These are phyloP conservation scores for Neopestalotiopsis clavispora DNA, from an alignment of 2,329 filamentous ascomycete species.

Conservation along the genomic window DNA sequence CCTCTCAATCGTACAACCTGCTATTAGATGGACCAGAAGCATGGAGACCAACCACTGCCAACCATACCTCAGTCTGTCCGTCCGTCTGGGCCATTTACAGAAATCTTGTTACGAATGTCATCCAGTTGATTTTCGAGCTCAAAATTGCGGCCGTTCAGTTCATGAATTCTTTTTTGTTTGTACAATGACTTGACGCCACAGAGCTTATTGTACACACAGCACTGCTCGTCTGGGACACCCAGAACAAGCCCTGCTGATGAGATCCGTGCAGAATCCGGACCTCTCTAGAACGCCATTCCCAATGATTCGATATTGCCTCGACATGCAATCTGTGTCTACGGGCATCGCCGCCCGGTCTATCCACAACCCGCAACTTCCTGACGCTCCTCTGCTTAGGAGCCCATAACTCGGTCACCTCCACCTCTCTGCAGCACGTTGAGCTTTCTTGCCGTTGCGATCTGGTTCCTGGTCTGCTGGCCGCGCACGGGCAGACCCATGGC, in stretches of 20 bases:
- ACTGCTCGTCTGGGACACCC: neutral
- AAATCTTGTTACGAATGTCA: too few species aligned
- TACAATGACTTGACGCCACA: constrained; percentile 1
- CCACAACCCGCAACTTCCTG: neutral
- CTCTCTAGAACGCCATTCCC: constrained; percentile 10
- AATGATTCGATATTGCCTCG: neutral
- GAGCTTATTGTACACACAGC: constrained; percentile 11
- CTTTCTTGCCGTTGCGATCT: constrained; percentile 65
- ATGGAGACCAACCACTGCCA: too few species aligned
- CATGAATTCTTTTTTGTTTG: neutral
- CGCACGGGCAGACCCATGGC: constrained; percentile 91
- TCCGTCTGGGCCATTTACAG: too few species aligned
- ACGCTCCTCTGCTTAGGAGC: neutral
- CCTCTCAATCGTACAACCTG: too few species aligned
- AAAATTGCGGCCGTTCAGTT: neutral
- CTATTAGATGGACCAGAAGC: too few species aligned
- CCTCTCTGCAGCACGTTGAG: constrained; percentile 62
- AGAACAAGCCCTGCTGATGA: neutral
- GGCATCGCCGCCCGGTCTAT: neutral
- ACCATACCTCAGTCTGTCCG: too few species aligned
- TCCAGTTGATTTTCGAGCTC: too few species aligned
- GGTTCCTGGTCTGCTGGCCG: constrained; percentile 85
- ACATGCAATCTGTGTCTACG: neutral
- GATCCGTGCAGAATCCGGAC: constrained; percentile 2
- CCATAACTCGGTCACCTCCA: constrained; percentile 35